These are phyloP conservation scores for Phytophthora kernoviae DNA, from an alignment of 352 stramenopile genomes.

Conservation along the genomic window DNA sequence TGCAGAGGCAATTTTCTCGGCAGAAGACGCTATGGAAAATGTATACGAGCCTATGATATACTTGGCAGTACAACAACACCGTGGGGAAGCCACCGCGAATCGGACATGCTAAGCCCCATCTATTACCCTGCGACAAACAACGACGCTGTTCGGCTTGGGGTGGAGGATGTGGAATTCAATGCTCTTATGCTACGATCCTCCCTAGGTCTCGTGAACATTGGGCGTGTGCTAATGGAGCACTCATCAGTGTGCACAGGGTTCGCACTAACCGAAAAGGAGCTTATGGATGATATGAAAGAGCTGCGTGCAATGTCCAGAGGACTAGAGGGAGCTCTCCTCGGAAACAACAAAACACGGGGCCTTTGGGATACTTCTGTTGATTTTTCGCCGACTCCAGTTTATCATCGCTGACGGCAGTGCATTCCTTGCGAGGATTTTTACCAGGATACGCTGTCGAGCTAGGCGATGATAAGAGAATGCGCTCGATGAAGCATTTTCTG, in stretches of 20 bases:
- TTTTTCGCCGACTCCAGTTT: slow-evolving; percentile 58
- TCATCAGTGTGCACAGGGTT: slow-evolving; percentile 65
- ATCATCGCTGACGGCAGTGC: slow-evolving; percentile 26
- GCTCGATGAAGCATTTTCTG: slow-evolving; percentile 74
- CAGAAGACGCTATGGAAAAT: slow-evolving; percentile 45
- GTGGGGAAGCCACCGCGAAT: slow-evolving; percentile 5
- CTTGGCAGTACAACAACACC: slow-evolving; percentile 41
- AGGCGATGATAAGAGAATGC: slow-evolving; percentile 55
- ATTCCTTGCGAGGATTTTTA: slow-evolving; percentile 65
- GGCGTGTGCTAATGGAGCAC: slow-evolving; percentile 59
- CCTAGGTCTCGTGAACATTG: slow-evolving; percentile 68
- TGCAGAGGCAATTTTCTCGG: slow-evolving; percentile 33
- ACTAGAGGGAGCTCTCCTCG: slow-evolving; percentile 52
- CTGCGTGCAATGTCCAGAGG: slow-evolving; percentile 29
- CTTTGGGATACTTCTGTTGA: slow-evolving; percentile 70
- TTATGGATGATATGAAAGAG: slow-evolving; percentile 46
- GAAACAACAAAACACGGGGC: slow-evolving; percentile 35
- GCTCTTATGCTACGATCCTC: slow-evolving; percentile 69
- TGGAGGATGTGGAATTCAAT: slow-evolving; percentile 86
- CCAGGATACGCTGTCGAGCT: slow-evolving; percentile 60
- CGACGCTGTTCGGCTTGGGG: slow-evolving; percentile 40
- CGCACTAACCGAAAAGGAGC: slow-evolving; percentile 40
- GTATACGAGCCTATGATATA: slow-evolving; percentile 88
- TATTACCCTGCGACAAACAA: neutral
- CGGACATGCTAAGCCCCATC: slow-evolving; percentile 6